These are phyloP conservation scores for Hyparrhenia diplandra DNA, from an alignment of 176 grass and related monocot species.

Conservation along the genomic window DNA sequence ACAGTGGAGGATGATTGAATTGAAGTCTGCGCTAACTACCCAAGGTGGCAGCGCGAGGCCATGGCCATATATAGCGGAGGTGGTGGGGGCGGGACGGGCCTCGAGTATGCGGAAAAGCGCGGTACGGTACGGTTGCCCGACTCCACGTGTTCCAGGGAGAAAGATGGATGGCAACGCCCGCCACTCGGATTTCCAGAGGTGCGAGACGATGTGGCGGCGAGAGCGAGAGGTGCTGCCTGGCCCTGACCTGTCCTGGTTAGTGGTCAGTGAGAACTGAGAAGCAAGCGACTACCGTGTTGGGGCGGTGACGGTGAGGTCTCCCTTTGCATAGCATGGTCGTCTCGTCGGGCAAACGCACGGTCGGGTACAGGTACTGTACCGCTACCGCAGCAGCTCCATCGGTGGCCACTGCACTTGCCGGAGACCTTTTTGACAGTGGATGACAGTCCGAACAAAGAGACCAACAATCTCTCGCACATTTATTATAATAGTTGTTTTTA, in stretches of 20 bases:
- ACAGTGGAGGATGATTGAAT: not conserved
- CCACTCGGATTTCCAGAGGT: constrained; percentile 28
- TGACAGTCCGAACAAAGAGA: not conserved
- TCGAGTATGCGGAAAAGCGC: constrained; percentile 42
- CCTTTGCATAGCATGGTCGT: no score
- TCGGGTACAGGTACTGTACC: not conserved
- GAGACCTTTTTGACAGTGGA: not conserved
- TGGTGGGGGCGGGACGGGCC: not conserved
- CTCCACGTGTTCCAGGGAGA: constrained; percentile 27
- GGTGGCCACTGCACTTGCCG: not conserved
- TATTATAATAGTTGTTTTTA: no score
- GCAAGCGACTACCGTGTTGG: no score
- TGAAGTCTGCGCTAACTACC: constrained; percentile 13
- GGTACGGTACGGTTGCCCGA: not conserved
- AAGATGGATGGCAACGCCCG: not conserved
- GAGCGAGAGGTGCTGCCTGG: not conserved
- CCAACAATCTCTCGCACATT: not conserved
- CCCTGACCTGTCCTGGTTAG: constrained; percentile 27
- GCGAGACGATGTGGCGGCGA: not conserved
- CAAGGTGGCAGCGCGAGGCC: not conserved
- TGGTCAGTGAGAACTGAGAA: not conserved
- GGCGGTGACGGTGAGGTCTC: not conserved
- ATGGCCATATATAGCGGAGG: constrained; percentile 38
- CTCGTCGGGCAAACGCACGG: not conserved
- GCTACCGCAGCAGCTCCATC: not conserved